Percentiles rank a stretch among this genome's conserved stretches.
Conservation (phyloP, 345 rosid genomes). For the Gossypium arboreum region DNA sequence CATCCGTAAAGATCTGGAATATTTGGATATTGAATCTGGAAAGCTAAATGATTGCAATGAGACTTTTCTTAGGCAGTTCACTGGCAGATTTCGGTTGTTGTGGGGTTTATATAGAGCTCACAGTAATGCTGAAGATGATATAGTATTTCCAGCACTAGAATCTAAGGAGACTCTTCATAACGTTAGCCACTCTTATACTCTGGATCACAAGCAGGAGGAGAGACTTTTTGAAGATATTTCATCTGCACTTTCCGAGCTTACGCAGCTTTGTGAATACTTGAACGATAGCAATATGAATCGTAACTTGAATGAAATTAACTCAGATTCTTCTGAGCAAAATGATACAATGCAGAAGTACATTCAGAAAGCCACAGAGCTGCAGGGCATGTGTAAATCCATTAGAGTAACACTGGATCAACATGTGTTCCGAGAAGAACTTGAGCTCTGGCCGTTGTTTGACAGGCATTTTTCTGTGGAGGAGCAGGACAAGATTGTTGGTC, state of each 20-base stretch:
- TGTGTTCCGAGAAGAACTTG: constrained; percentile 54
- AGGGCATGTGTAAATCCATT: constrained; percentile 61
- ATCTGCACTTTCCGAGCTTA: constrained; percentile 42
- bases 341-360: constrained; percentile 30
- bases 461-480: constrained; percentile 59
- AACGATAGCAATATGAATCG: constrained; percentile 13
- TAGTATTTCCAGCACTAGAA: constrained; percentile 60
- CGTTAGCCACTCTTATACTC: constrained; percentile 59
- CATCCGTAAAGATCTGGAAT: constrained; percentile 56
- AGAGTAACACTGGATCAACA: constrained; percentile 59
- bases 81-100: constrained; percentile 55
- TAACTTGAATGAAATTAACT: constrained; percentile 15
- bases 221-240: constrained; percentile 55
- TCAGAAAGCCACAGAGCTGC: constrained; percentile 55
- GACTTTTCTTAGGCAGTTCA: constrained; percentile 48
- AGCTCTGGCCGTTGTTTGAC: constrained; percentile 64
- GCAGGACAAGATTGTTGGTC: constrained; percentile 58
- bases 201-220: constrained; percentile 63
- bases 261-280: constrained; percentile 38
- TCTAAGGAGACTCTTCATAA: constrained; percentile 59
- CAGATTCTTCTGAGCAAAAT: constrained; percentile 17
- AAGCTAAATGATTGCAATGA: constrained; percentile 49
- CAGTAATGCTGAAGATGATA: constrained; percentile 66
- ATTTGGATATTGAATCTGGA: constrained; percentile 58
- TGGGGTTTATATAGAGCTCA: constrained; percentile 63